phyloP scores from a whole-genome alignment of 2,329 filamentous ascomycete genomes.

The Hymenotorrendiella dingleyae region DNA sequence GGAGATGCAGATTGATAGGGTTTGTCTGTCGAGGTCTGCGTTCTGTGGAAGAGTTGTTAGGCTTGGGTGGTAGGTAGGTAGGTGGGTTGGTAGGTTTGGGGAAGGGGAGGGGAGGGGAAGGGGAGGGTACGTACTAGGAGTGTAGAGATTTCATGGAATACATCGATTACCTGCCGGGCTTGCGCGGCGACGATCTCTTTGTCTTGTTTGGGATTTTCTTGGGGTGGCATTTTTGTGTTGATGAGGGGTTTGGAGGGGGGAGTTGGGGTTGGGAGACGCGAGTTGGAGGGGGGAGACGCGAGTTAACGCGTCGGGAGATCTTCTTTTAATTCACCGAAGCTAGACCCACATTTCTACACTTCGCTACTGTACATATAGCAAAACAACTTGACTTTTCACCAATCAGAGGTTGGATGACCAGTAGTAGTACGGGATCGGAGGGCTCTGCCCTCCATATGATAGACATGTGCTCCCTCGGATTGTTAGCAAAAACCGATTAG shows the following conservation, averaged over 20 bases:
- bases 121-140: constrained; percentile 60
- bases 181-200: constrained; percentile 71
- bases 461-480: too few species aligned
- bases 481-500: too few species aligned
- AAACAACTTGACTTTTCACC: too few species aligned
- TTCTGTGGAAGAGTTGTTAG: too few species aligned
- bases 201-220: constrained; percentile 37
- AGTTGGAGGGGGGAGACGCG: background rate
- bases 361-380: too few species aligned
- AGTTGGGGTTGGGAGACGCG: constrained; percentile 8
- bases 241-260: background rate
- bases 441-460: too few species aligned
- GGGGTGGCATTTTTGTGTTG: background rate
- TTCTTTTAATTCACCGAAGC: too few species aligned
- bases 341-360: too few species aligned
- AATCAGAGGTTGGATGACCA: too few species aligned
- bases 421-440: too few species aligned
- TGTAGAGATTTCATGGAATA: constrained; percentile 78
- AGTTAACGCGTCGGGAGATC: constrained; percentile 1
- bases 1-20: constrained; percentile 90
- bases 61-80: too few species aligned
- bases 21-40: constrained; percentile 84
- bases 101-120: background rate
- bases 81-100: too few species aligned
- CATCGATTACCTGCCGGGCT: constrained; percentile 76